Evolutionary conservation across 1,284 basidiomycete species (phyloP).

Genomic region (Volvariella volvacea): DNA sequence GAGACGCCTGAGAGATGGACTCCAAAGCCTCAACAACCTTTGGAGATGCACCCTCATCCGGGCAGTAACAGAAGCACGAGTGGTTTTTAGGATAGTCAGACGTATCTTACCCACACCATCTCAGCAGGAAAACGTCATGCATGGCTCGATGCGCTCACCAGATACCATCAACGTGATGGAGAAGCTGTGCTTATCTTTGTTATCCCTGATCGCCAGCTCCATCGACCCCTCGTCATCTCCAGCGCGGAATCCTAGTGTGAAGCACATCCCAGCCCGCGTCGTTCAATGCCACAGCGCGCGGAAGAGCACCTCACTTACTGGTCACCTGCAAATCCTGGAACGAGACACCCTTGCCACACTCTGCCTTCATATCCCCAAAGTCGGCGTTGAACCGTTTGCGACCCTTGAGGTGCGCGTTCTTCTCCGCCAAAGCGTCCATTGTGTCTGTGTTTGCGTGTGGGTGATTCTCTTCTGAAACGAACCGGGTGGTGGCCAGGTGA

Average conservation of each 20-base stretch:
- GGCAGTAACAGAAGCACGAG: slow-evolving; percentile 44
- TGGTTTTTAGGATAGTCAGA: slow-evolving; percentile 57
- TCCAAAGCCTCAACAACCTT: slow-evolving; percentile 37
- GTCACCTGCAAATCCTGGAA: slow-evolving; percentile 30
- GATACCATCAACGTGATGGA: slow-evolving; percentile 43
- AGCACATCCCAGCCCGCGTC: not conserved
- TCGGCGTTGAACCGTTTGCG: slow-evolving; percentile 48
- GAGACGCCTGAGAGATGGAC: slow-evolving; percentile 18
- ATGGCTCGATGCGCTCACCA: slow-evolving; percentile 26
- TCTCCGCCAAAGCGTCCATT: slow-evolving; percentile 13
- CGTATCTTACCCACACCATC: slow-evolving; percentile 34
- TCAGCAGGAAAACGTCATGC: not conserved
- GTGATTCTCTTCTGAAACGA: too few species aligned
- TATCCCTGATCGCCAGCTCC: slow-evolving; percentile 34
- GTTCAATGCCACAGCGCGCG: not conserved
- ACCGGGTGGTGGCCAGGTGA: too few species aligned
- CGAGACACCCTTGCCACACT: slow-evolving; percentile 25
- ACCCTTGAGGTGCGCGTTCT: slow-evolving; percentile 41
- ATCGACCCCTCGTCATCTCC: slow-evolving; percentile 61
- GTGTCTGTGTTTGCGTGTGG: too few species aligned
- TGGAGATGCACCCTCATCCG: slow-evolving; percentile 33
- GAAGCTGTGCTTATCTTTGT: slow-evolving; percentile 25
- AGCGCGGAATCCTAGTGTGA: slow-evolving; percentile 31
- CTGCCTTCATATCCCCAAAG: slow-evolving; percentile 34
- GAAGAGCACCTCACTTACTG: slow-evolving; percentile 27